Evolutionary conservation across 1,139 yeast genomes (phyloP).

Genomic region (Taphrina betulina): DNA sequence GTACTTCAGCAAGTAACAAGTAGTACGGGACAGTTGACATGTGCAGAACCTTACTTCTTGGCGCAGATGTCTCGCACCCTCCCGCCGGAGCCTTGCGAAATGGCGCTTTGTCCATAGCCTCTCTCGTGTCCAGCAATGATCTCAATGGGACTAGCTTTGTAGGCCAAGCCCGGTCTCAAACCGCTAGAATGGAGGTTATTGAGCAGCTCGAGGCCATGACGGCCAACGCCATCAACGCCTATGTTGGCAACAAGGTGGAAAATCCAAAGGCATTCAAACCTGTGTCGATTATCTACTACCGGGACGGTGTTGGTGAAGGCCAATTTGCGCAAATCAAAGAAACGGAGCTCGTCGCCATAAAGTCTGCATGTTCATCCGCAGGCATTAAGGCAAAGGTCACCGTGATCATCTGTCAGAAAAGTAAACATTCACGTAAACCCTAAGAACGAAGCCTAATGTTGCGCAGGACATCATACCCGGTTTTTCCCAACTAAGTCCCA

Average conservation of each 20-base stretch:
- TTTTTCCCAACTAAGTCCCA: slow-evolving; percentile 41
- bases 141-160: slow-evolving; percentile 41
- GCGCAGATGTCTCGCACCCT: slow-evolving; percentile 45
- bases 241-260: slow-evolving; percentile 33
- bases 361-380: slow-evolving; percentile 39
- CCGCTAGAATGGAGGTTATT: slow-evolving; percentile 41
- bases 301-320: slow-evolving; percentile 45
- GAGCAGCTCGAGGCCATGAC: slow-evolving; percentile 41
- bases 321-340: slow-evolving; percentile 42
- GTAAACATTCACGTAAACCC: no score
- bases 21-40: neutral
- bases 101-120: slow-evolving; percentile 41
- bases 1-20: slow-evolving; percentile 3
- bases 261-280: slow-evolving; percentile 39
- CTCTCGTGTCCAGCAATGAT: slow-evolving; percentile 43
- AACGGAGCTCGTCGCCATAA: slow-evolving; percentile 41
- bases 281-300: slow-evolving; percentile 41
- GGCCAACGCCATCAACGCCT: slow-evolving; percentile 40
- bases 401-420: slow-evolving; percentile 41
- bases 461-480: slow-evolving; percentile 41
- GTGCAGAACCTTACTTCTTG: slow-evolving; percentile 39
- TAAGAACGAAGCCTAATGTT: neutral
- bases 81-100: slow-evolving; percentile 39
- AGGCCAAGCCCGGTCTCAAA: slow-evolving; percentile 42
- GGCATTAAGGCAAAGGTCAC: slow-evolving; percentile 42